phyloP scores from a whole-genome alignment of 2,329 filamentous ascomycete species.

The Rutstroemia sp. region DNA sequence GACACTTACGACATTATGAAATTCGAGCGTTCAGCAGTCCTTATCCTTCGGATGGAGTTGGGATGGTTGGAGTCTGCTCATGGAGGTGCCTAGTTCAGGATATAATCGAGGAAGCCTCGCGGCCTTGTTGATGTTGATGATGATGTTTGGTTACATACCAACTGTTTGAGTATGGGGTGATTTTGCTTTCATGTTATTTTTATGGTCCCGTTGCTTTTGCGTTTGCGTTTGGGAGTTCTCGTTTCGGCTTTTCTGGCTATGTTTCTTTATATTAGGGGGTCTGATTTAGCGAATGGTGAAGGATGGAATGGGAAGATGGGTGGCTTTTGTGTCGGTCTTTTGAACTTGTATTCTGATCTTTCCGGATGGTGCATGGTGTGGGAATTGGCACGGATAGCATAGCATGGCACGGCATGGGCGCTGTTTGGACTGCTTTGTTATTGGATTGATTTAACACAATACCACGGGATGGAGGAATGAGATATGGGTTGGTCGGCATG shows the following conservation, averaged over 20 bases:
- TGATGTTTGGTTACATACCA: slow-evolving; percentile 6
- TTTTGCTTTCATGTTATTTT: neutral
- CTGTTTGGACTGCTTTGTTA: neutral
- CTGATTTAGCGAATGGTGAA: neutral
- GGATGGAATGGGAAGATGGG: neutral
- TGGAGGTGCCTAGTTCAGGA: neutral
- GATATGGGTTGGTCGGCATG: neutral
- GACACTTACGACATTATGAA: slow-evolving; percentile 16
- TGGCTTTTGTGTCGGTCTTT: neutral
- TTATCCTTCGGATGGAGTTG: neutral
- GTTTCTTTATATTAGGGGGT: neutral
- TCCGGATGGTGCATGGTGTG: too few relatives aligned
- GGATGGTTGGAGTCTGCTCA: slow-evolving; percentile 1
- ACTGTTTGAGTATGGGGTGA: neutral
- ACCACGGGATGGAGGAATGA: neutral
- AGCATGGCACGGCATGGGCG: too few relatives aligned
- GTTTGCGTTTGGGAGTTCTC: neutral
- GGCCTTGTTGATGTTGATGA: slow-evolving; percentile 7
- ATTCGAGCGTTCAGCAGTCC: slow-evolving; percentile 2
- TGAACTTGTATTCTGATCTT: too few relatives aligned
- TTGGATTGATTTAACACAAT: neutral
- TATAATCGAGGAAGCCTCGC: slow-evolving; percentile 2
- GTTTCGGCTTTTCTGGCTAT: neutral
- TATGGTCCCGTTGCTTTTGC: slow-evolving; percentile 3
- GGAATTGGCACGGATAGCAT: too few relatives aligned